Percentiles rank a stretch among this genome's conserved stretches.
Evolutionary conservation across 331 rosid species (phyloP).

Genomic region (Telfairia occidentalis): DNA sequence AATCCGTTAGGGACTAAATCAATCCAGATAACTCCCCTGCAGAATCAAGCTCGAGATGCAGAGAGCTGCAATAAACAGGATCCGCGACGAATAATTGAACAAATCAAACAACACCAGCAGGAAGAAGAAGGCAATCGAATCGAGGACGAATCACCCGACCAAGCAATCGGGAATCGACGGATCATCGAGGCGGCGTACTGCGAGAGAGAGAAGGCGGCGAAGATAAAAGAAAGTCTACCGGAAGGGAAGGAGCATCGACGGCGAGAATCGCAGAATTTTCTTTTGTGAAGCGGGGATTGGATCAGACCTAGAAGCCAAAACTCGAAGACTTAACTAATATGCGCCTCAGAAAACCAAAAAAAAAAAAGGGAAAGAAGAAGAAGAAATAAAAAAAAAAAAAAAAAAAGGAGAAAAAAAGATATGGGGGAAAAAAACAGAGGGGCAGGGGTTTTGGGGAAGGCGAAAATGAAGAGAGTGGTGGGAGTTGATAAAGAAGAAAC

Average conservation of each 20-base stretch:
- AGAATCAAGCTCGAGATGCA: background rate
- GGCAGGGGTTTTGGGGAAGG: constrained; percentile 2
- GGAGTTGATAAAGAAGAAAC: constrained; percentile 5
- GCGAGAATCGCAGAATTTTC: constrained; percentile 1
- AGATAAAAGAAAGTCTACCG: background rate
- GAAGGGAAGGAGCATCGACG: background rate
- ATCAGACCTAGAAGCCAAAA: constrained; percentile 14
- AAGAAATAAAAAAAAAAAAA: background rate
- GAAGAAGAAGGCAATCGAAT: constrained; percentile 21
- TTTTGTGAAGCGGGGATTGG: constrained; percentile 5
- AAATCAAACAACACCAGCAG: background rate
- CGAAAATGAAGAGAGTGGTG: background rate
- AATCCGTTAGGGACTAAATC: background rate
- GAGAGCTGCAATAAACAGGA: background rate
- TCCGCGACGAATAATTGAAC: constrained; percentile 4
- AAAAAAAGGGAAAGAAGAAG: too few species aligned
- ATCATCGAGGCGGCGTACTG: background rate
- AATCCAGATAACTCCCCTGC: constrained; percentile 5
- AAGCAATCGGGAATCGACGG: constrained; percentile 19
- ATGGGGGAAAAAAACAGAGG: background rate
- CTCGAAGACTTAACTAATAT: background rate
- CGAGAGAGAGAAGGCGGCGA: background rate
- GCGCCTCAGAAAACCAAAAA: constrained; percentile 4
- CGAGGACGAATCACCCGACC: constrained; percentile 14
- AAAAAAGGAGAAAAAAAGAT: background rate